Evolutionary conservation across 1,284 basidiomycete genomes (phyloP).

Genomic region (Ustilago curta): DNA sequence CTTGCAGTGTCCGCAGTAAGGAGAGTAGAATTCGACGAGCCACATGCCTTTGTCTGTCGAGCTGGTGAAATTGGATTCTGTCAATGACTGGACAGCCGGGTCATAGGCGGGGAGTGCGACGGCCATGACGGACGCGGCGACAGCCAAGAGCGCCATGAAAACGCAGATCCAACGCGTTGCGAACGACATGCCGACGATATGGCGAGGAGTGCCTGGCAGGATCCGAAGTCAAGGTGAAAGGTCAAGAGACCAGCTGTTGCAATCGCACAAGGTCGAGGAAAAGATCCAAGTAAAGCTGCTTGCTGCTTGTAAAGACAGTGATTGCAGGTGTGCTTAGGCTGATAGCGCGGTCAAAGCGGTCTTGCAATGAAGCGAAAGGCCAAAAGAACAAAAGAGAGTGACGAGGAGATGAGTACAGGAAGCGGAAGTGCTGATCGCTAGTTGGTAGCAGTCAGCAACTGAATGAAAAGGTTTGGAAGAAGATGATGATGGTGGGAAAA

Average conservation of each 20-base stretch:
- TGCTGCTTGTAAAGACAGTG: not conserved
- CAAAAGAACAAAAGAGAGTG: not conserved
- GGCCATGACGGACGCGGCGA: conserved; percentile 2
- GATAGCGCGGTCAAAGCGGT: not conserved
- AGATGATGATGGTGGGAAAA: conserved; percentile 6
- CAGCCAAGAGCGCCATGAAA: conserved; percentile 3
- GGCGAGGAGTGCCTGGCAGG: not conserved
- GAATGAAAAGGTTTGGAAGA: not conserved
- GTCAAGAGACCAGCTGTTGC: not conserved
- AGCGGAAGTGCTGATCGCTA: conserved; percentile 1
- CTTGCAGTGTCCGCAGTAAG: conserved; percentile 82
- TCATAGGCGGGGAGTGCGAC: conserved; percentile 32
- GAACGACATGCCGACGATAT: conserved; percentile 9
- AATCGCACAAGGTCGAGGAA: not conserved
- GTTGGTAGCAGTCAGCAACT: not conserved
- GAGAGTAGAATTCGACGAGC: conserved; percentile 71
- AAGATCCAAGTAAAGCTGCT: not conserved
- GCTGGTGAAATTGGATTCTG: conserved; percentile 36
- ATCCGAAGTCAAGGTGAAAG: not conserved
- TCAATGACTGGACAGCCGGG: conserved; percentile 19
- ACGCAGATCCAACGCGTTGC: conserved; percentile 14
- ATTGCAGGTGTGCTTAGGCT: not conserved
- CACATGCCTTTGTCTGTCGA: conserved; percentile 37
- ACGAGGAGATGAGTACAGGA: not conserved
- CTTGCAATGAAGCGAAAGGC: too few species aligned